A percentile compares a stretch with the other conserved stretches of the same genome.
Conservation (phyloP, 2,329 filamentous ascomycete genomes). For the Xylariaceae sp. region DNA sequence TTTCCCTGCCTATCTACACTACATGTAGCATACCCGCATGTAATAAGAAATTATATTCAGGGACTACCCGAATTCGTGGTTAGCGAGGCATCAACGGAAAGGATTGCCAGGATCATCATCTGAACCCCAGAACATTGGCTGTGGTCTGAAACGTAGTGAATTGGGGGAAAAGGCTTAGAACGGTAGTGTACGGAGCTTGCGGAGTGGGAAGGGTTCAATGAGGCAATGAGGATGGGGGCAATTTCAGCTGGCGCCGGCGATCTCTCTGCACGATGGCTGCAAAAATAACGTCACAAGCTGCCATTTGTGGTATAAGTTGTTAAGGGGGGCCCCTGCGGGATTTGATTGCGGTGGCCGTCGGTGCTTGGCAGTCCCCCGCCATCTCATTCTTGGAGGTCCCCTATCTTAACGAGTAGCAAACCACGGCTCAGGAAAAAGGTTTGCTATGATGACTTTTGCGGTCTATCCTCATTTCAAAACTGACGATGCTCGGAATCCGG, state of each 20-base stretch:
- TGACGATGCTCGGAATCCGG: constrained; percentile 10
- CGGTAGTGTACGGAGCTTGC: constrained; percentile 2
- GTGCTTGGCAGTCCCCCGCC: constrained; percentile 26
- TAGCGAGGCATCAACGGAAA: constrained; percentile 6
- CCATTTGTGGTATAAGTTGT: constrained; percentile 24
- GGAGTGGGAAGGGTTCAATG: constrained; percentile 9
- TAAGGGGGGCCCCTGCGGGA: constrained; percentile 16
- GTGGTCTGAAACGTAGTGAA: constrained; percentile 36
- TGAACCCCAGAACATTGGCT: constrained; percentile 9
- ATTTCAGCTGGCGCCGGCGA: constrained; percentile 28
- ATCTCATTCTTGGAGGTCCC: constrained; percentile 10
- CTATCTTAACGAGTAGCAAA: constrained; percentile 19
- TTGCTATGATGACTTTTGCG: constrained; percentile 25
- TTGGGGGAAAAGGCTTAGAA: constrained; percentile 20
- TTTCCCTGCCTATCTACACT: not conserved
- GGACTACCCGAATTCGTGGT: not conserved
- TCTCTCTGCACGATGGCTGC: constrained; percentile 28
- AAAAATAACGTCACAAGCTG: constrained; percentile 38
- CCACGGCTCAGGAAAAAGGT: constrained; percentile 19
- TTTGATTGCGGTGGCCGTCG: constrained; percentile 30
- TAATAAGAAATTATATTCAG: constrained; percentile 18
- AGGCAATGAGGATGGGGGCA: constrained; percentile 29
- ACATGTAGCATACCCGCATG: no score
- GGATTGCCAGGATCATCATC: constrained; percentile 29
- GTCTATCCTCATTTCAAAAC: constrained; percentile 37